Percentiles rank a stretch among this genome's conserved stretches.
These are phyloP conservation scores for Pythium brachiatum DNA, from an alignment of 352 stramenopile genomes.

Conservation along the genomic window DNA sequence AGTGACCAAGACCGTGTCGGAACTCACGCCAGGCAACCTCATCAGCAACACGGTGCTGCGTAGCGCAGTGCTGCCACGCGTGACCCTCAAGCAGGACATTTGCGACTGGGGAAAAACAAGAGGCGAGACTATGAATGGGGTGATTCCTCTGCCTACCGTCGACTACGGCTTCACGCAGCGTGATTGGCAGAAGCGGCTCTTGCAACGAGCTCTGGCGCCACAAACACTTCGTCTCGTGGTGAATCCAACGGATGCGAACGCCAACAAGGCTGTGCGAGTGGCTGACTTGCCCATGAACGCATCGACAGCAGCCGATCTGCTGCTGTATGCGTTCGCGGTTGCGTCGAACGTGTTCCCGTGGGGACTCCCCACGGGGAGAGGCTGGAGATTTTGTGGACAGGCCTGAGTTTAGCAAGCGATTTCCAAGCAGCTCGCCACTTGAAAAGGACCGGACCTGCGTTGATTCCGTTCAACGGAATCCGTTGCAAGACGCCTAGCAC, in stretches of 20 bases:
- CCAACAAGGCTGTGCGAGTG: not conserved
- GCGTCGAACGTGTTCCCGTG: not conserved
- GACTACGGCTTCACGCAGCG: conserved; percentile 10
- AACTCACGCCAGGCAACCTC: not conserved
- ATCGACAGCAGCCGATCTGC: conserved; percentile 14
- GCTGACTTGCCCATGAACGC: conserved; percentile 20
- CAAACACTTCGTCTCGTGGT: not conserved
- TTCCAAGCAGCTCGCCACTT: too few species aligned
- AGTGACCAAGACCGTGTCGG: not conserved
- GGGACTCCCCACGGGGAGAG: too few species aligned
- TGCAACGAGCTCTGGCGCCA: not conserved
- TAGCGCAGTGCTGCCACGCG: conserved; percentile 1
- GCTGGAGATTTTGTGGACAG: not conserved
- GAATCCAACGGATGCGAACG: conserved; percentile 2
- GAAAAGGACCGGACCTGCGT: too few species aligned
- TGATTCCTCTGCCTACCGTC: not conserved
- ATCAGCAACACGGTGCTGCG: conserved; percentile 10
- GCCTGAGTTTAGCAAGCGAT: too few species aligned
- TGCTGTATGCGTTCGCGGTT: conserved; percentile 1
- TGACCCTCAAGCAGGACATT: not conserved
- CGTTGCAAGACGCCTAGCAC: too few species aligned
- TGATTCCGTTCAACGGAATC: too few species aligned
- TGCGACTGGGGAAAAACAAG: not conserved
- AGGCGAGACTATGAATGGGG: not conserved
- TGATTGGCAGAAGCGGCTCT: conserved; percentile 4